Evolutionary conservation across 2,329 filamentous ascomycete genomes (phyloP), one percentile per base, ranked within the genome.

Genomic region (Uncinocarpus reesii): DNA sequence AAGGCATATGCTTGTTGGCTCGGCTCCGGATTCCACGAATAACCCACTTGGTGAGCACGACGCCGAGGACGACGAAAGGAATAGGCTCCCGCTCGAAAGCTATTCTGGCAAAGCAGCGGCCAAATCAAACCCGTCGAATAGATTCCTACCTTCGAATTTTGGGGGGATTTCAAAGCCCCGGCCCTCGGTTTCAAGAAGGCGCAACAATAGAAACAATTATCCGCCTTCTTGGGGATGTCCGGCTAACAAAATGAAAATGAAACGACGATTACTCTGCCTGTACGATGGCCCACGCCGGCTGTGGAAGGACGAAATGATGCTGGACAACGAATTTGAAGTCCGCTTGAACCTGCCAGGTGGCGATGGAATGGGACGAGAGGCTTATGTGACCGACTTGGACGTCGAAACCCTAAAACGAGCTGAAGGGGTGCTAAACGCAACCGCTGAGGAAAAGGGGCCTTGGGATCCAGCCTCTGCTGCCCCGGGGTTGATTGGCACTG

Each of bases 231-330:
- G 92, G 92, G 90, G 92, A 45, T 92, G 89, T 59, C 79, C 89
- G 53, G 82, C 85, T 60, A 84, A 86, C 60, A 88, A 92, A 72
- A 95, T 96, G 86, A 93, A 85, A 62, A 93, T 94, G 80, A 95
- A 93, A 79, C 95, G 95, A 78, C 85, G 92, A 23, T 87, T 95
- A 48, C 75, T 96, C 60, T 87, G 87, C 55, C 86, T 94, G 16
- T 98, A 93, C 60, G 88, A 96, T 61, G 92, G 92, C 0, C 77
- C 77, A 13, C 81, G 89, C 46, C 81, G 90, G 35, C 76, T 98
- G 42, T 92, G 86, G 78, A 96, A 96, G 72, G 92, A 98, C 63
- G 92, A 98, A 69, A 92, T 96, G 87, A 94, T 95, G 88, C 81
- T 98, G 42, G 87, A 89, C 57, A 88, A 85, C 13, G 88, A 95